Percentiles rank a stretch among this genome's conserved stretches.
Conservation (phyloP, 2,329 filamentous ascomycete species). For the Aspergillus floridensis region DNA sequence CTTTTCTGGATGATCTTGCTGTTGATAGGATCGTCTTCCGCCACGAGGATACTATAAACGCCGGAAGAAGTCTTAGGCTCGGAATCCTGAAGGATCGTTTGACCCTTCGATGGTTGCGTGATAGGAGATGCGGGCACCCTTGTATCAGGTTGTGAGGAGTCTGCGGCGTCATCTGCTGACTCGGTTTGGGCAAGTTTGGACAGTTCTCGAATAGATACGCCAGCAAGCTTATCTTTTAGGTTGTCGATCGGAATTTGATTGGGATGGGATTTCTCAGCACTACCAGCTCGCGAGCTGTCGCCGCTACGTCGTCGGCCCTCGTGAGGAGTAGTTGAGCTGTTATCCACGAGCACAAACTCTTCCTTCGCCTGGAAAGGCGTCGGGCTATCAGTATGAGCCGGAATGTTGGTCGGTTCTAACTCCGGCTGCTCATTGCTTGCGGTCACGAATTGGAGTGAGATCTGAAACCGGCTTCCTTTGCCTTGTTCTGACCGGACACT, state of each 20-base stretch:
- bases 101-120: background rate
- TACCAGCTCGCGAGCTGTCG: too few relatives aligned
- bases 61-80: background rate
- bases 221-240: too few relatives aligned
- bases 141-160: too few relatives aligned
- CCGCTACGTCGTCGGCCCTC: background rate
- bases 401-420: conserved; percentile 6
- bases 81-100: background rate
- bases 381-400: background rate
- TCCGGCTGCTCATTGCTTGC: conserved; percentile 35
- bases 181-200: too few relatives aligned
- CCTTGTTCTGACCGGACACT: conserved; percentile 79
- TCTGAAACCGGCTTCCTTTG: conserved; percentile 77
- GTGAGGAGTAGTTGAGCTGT: conserved; percentile 8
- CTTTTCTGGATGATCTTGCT: conserved; percentile 79
- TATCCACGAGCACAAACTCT: conserved; percentile 41
- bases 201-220: too few relatives aligned
- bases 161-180: too few relatives aligned
- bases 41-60: conserved; percentile 61
- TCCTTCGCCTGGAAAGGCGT: conserved; percentile 21
- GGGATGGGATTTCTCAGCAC: conserved; percentile 8
- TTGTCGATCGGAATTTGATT: conserved; percentile 15
- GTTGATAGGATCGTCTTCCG: conserved; percentile 88
- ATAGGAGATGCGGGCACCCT: background rate
- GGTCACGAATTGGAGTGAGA: conserved; percentile 72